Conservation (phyloP, 2,329 filamentous ascomycete species). For the Calonectria pseudoturangicola region DNA sequence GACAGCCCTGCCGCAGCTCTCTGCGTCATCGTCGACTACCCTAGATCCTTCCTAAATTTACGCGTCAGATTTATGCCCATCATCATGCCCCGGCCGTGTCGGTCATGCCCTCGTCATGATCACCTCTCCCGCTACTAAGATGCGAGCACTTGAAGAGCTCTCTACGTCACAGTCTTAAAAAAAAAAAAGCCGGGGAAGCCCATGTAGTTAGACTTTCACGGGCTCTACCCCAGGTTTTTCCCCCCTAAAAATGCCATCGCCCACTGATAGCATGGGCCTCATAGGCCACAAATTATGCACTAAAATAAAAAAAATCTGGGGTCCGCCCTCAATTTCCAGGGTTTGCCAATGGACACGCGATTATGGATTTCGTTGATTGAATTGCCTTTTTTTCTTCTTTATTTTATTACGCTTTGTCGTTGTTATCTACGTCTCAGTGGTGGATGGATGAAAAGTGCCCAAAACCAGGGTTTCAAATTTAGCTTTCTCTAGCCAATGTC, state of each 20-base stretch:
- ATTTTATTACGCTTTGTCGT: too few species aligned
- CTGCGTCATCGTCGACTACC: neutral
- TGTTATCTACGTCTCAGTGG: constrained; percentile 34
- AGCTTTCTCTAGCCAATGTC: neutral
- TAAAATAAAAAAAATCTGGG: constrained; percentile 44
- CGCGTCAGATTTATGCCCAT: neutral
- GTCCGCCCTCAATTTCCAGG: constrained; percentile 40
- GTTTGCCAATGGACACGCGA: constrained; percentile 25
- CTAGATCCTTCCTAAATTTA: neutral
- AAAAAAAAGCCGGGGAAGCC: neutral
- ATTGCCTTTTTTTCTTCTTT: constrained; percentile 19
- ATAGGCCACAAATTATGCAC: constrained; percentile 33
- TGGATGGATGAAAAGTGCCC: constrained; percentile 49
- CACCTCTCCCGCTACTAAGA: neutral
- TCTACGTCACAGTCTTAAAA: neutral
- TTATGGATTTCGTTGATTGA: too few species aligned
- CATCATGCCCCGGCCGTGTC: neutral
- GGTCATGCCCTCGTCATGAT: neutral
- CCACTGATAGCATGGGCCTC: constrained; percentile 19
- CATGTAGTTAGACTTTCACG: constrained; percentile 34
- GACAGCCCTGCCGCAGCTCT: neutral
- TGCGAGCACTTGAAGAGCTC: neutral
- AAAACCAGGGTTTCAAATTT: constrained; percentile 42
- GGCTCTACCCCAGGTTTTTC: constrained; percentile 51
- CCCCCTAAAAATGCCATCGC: constrained; percentile 22